These are phyloP conservation scores for Backusella westeae DNA, from an alignment of 192 early-diverging fungal species.

Conservation along the genomic window DNA sequence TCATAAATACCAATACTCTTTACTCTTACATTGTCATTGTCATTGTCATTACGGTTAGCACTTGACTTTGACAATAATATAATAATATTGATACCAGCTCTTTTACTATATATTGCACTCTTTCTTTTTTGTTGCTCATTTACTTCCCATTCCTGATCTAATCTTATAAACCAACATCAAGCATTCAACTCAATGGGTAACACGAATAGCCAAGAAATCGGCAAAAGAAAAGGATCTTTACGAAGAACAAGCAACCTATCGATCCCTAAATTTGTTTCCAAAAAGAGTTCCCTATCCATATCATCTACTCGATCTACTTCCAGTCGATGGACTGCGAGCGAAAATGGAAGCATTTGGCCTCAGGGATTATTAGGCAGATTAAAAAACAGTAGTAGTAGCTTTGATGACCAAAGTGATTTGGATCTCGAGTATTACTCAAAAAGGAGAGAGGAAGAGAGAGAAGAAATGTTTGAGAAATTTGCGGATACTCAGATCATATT, in stretches of 20 bases:
- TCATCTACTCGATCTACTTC: background rate
- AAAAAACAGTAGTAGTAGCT: background rate
- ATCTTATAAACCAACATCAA: background rate
- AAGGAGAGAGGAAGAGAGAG: background rate
- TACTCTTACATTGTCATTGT: background rate
- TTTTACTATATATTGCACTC: background rate
- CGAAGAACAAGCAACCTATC: background rate
- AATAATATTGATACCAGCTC: background rate
- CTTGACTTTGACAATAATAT: background rate
- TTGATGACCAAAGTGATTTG: background rate
- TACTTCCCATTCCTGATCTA: background rate
- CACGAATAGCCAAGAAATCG: background rate
- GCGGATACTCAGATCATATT: background rate
- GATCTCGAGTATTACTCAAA: conserved; percentile 2
- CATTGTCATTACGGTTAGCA: background rate
- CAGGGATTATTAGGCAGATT: background rate
- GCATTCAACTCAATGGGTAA: background rate
- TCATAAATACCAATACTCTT: no score
- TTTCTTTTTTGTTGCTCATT: background rate
- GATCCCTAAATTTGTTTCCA: background rate
- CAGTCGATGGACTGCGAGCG: background rate
- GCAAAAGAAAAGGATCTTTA: background rate
- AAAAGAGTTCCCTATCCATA: background rate
- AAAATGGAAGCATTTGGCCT: background rate
- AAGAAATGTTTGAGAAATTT: background rate